Evolutionary conservation across 257 asterid genomes (phyloP), one percentile per base, ranked within the genome.

Genomic region (Anisodus tanguticus): DNA sequence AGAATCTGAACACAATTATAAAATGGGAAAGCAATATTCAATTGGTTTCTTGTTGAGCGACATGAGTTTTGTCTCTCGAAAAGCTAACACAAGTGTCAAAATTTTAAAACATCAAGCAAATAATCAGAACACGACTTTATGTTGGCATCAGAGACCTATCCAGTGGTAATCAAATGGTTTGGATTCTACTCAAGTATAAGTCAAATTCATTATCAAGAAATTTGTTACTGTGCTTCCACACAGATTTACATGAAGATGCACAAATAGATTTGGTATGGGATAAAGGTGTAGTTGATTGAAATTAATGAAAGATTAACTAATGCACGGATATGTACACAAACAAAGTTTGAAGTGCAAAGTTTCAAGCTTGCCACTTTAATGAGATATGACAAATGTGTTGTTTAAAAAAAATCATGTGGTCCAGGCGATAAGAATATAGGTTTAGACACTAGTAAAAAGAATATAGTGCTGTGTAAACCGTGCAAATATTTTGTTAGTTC

Each of bases 171-270:
- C 15, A 69, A 69, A 41, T 69, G 49, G 49, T 69, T 69, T 41
- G 35, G 78, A 69, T 69, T 41, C 31, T 41, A 69, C 54, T 15
- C 26, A 13, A 41, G 35, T n/a, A 69, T 2, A 69, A 69, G 55
- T 16, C 78, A 69, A 69, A 69, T 69, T 37, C 78, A 41, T 69
- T 41, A 67, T 15, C 51, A 67, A 67, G 78, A 69, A 41, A 69
- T 16, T 69, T 41, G 54, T 41, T 41, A 41, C 0, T 41, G 78
- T 16, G 31, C 49, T 41, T 41, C 55, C 78, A 69, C 9, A 7
- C 31, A 5, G 31, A 69, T 69, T 41, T 17, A 67, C 16, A 31
- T 69, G 47, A 41, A 39, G 31, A 31, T 66, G 26, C 13, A 68
- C 26, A 37, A 3, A 39, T 37, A 41, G 19, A 49, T 74, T 19